Percentiles rank a stretch among this genome's conserved stretches.
phyloP scores from a whole-genome alignment of 305 asterid genomes.

The Ajuga reptans region DNA sequence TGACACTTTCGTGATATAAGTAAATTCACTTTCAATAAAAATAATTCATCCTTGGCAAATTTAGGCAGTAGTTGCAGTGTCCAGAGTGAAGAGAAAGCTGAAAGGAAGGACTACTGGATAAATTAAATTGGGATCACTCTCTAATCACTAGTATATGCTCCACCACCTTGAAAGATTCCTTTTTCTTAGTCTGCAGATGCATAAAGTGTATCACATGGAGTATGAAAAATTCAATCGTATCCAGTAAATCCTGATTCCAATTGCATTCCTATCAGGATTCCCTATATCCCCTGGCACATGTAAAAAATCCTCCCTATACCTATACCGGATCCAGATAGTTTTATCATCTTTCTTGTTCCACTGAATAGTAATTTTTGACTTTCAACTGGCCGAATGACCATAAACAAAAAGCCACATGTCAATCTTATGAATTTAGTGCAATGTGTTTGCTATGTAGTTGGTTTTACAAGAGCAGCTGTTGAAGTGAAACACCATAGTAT shows the following conservation, averaged over 20 bases:
- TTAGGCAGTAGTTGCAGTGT: not conserved
- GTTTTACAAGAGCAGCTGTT: not conserved
- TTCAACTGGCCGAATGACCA: not conserved
- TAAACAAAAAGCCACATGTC: not conserved
- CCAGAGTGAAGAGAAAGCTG: not conserved
- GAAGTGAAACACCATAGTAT: not conserved
- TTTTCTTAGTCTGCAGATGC: not conserved
- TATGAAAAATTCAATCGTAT: not conserved
- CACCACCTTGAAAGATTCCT: not conserved
- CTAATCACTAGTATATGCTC: not conserved
- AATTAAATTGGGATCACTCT: not conserved
- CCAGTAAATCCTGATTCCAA: not conserved
- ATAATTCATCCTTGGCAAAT: not conserved
- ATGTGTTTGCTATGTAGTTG: not conserved
- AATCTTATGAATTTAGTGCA: not conserved
- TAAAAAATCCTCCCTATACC: not conserved
- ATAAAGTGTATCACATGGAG: not conserved
- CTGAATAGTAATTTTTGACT: not conserved
- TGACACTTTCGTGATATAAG: not conserved
- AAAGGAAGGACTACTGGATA: not conserved
- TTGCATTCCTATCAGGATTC: not conserved
- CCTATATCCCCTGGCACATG: not conserved
- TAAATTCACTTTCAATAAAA: not conserved
- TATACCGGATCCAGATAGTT: not conserved
- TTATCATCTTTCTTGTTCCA: not conserved